Evolutionary conservation across 495 filamentous ascomycete genomes (phyloP), one percentile per base, ranked within the genome.

Genomic region (Lindgomyces ingoldianus): DNA sequence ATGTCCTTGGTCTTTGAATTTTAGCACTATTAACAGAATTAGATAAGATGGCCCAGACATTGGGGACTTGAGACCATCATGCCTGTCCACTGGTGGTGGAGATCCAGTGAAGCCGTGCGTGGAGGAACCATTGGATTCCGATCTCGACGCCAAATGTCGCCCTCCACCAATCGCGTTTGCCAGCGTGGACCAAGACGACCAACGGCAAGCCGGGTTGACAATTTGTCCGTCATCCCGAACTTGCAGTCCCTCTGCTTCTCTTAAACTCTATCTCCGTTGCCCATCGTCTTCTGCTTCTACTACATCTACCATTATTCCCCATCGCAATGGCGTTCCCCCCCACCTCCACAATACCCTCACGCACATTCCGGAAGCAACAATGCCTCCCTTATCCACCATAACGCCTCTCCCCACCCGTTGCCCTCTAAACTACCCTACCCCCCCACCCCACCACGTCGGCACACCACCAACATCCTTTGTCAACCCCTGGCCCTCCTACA

Each of bases 401-500:
- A 66, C 61, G 25, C 53, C 52, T 16, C 61, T 68, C 56, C 47
- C 64, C 24, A 18, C 69, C 65, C 12, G 1, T 53, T 3, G 8
- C 57, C 9, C 64, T 53, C 25, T 36, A 63, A 10, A 60, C 58
- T 27, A 64, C 49, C 55, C 66, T 61, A 4, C 67, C 67, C 16
- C 10, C 68, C 42, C 72, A 76, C 51, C 59, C 51, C 41, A 55
- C 25, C 72, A 74, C 47, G 60, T 74, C 26, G 70, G 66, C 16
- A 65, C 26, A 21, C 72, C 72, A 14, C 65, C 71, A 26, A 75
- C 72, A 0, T 77, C 75, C 44, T 85, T 85, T 65, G 70, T 69
- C 14, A 85, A 84, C 56, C 83, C 83, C 1, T 85, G 82, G 82
- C 79, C 80, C 0, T 83, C 80, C 25, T 80, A 74, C 69, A 61